These are phyloP conservation scores for Saturnispora saitoi DNA, from an alignment of 805 yeast genomes.

Conservation along the genomic window DNA sequence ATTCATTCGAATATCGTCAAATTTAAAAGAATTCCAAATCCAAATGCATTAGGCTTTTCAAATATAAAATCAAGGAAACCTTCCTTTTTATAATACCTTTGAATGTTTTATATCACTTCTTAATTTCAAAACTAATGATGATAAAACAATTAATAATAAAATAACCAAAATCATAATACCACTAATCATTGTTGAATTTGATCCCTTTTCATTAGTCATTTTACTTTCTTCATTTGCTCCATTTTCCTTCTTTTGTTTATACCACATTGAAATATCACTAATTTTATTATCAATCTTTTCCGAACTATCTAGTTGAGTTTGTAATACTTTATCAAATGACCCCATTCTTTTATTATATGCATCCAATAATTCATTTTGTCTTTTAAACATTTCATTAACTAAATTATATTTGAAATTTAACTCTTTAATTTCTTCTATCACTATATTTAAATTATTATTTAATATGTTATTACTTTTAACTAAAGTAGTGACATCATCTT, in stretches of 20 bases:
- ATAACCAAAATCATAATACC: constrained; percentile 31
- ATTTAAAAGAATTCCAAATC: constrained; percentile 38
- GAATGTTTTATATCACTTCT: constrained; percentile 58
- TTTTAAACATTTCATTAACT: constrained; percentile 10
- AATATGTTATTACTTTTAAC: constrained; percentile 7
- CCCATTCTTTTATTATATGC: constrained; percentile 12
- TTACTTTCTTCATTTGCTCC: not conserved
- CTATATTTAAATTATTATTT: constrained; percentile 4
- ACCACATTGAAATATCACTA: not conserved
- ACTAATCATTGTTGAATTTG: constrained; percentile 9
- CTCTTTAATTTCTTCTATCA: constrained; percentile 3
- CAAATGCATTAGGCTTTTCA: constrained; percentile 38
- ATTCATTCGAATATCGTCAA: constrained; percentile 33
- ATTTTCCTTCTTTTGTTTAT: not conserved
- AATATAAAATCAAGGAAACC: constrained; percentile 39
- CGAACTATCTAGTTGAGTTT: constrained; percentile 11
- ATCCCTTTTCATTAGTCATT: not conserved
- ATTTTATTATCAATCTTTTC: constrained; percentile 12
- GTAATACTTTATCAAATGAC: constrained; percentile 12
- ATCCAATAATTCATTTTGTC: constrained; percentile 13
- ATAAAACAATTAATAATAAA: constrained; percentile 32
- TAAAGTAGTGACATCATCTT: constrained; percentile 1
- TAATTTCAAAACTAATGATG: constrained; percentile 41
- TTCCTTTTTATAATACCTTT: constrained; percentile 37
- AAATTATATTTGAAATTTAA: constrained; percentile 10